Evolutionary conservation across 2,329 filamentous ascomycete genomes (phyloP).

Genomic region (Trichophyton simii): DNA sequence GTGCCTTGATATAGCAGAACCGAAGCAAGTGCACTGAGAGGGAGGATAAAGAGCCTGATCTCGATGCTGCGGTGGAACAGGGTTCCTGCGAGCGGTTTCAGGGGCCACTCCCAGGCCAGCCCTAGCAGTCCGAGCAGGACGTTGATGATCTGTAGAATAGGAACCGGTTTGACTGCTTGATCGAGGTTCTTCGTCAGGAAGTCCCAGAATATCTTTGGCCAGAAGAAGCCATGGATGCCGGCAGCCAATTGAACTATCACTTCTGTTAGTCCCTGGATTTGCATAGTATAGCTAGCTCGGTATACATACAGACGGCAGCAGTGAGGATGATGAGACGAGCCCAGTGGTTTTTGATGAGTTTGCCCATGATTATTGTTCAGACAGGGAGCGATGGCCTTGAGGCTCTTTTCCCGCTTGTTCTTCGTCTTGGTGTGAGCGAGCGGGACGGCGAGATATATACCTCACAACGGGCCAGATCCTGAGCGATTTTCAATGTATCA

Average conservation of each 20-base stretch:
- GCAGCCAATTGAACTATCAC: constrained; percentile 69
- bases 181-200: constrained; percentile 87
- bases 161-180: constrained; percentile 71
- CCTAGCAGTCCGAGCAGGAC: constrained; percentile 66
- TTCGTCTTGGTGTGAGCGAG: not conserved
- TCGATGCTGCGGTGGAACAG: constrained; percentile 77
- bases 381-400: not conserved
- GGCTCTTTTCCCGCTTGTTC: not conserved
- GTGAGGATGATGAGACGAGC: constrained; percentile 85
- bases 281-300: constrained; percentile 6
- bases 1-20: constrained; percentile 82
- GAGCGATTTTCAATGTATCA: not conserved
- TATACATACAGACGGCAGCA: constrained; percentile 55
- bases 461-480: not conserved
- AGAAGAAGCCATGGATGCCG: constrained; percentile 81
- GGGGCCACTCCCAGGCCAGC: constrained; percentile 82
- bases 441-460: not conserved
- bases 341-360: constrained; percentile 99
- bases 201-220: constrained; percentile 98
- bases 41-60: constrained; percentile 67
- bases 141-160: constrained; percentile 81
- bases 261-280: not conserved
- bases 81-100: constrained; percentile 63
- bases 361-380: constrained; percentile 55
- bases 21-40: constrained; percentile 61